Evolutionary conservation across 371 early-diverging fungal genomes (phyloP).

Genomic region (Batrachochytrium dendrobatidis): DNA sequence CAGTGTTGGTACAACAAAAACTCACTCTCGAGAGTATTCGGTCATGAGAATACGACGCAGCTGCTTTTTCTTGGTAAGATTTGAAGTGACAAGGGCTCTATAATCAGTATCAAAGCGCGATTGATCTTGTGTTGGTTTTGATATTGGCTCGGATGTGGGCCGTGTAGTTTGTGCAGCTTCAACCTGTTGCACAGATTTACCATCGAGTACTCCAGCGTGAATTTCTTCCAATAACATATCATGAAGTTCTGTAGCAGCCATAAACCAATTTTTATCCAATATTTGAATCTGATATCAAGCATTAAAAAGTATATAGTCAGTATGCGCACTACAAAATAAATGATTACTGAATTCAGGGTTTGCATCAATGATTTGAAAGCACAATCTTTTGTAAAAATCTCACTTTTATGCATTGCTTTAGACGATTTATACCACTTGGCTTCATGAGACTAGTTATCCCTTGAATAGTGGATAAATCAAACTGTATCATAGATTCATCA

Average conservation of each 20-base stretch:
- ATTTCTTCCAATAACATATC: conserved; percentile 28
- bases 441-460: conserved; percentile 14
- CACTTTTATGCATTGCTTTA: not conserved
- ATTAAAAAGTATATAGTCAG: not conserved
- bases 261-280: conserved; percentile 35
- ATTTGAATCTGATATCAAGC: conserved; percentile 33
- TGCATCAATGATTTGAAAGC: not conserved
- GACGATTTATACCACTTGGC: conserved; percentile 7
- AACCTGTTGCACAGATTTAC: not conserved
- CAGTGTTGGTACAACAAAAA: too few species aligned
- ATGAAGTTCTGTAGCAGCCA: conserved; percentile 34
- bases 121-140: conserved; percentile 7
- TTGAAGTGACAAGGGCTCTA: conserved; percentile 25
- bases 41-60: conserved; percentile 33
- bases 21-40: conserved; percentile 36
- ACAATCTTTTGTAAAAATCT: not conserved
- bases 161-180: not conserved
- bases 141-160: conserved; percentile 6
- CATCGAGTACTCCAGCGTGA: conserved; percentile 17
- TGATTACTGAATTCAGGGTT: not conserved
- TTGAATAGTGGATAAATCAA: conserved; percentile 12
- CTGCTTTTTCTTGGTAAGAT: conserved; percentile 34
- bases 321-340: not conserved
- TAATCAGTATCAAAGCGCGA: conserved; percentile 33
- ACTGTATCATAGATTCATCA: conserved; percentile 19